Base-by-base conservation (phyloP, 2,329 filamentous ascomycete genomes). In the Penicillium sp. region DNA sequence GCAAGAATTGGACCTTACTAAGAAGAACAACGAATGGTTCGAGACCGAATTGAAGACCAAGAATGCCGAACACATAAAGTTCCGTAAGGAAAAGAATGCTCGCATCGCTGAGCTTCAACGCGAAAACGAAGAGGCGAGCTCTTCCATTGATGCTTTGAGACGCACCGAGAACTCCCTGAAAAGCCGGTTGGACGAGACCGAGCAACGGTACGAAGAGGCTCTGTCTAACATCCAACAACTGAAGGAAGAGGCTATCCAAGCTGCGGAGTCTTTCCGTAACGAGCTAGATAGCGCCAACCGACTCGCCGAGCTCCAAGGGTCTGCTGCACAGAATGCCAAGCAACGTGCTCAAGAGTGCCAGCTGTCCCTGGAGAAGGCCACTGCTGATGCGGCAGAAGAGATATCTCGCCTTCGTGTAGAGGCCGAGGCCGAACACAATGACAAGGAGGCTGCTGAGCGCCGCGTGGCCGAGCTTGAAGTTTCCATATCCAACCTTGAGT, bases 31-130 rank as follows among this genome's bases (percentile, higher is more conserved):
- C 63, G 93, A 98, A 67, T 99, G 92, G 90, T 89, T 95, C 55
- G 91, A 97, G 70, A 87, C 83, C 43, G 95, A 99, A 74, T 83
- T 98, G 22, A 93, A 96, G 79, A 93, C 90, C 0, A 96, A 96
- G 78, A 88, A 85, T 60, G 85, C 88, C 9, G 95, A 99, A 71
- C 87, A 91, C 48, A 84, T 93, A 64, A 96, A 93, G 70, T 93
- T 90, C 75, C 87, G 95, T 61, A 98, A 96, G 71, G 95, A 99
- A 72, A 98, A 97, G 81, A 90, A 90, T 61, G 88, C 91, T 1
- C 89, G 90, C 39, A 91, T 98, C 65, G 85, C 92, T 9, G 90
- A 96, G 68, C 84, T 99, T 27, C 90, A 97, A 74, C 90, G 92
- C 52, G 86, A 90, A 59, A 90, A 93, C 65, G 93, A 98, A 65